These are phyloP conservation scores for Kingdonia uniflora DNA, from an alignment of 164 flowering plant species.

Conservation along the genomic window DNA sequence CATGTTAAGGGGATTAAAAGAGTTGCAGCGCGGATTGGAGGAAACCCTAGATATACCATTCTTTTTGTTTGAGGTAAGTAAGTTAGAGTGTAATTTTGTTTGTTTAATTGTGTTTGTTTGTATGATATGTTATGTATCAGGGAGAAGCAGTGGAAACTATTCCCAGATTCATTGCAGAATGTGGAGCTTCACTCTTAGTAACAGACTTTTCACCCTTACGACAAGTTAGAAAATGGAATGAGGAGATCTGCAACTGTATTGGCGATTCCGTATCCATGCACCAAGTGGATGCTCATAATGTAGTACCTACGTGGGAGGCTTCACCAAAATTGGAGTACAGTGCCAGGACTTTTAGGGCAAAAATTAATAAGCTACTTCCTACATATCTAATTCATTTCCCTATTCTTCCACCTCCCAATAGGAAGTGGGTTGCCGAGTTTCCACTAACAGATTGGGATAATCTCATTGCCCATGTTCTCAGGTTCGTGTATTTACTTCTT, in stretches of 20 bases:
- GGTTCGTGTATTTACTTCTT: constrained; percentile 32
- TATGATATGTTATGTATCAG: constrained; percentile 19
- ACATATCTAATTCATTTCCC: constrained; percentile 74
- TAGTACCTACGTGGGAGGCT: constrained; percentile 85
- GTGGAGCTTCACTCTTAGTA: constrained; percentile 76
- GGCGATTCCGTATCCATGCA: constrained; percentile 52
- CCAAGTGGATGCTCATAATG: constrained; percentile 94
- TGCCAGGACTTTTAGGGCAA: constrained; percentile 71
- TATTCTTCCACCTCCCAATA: constrained; percentile 23
- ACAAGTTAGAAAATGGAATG: constrained; percentile 58
- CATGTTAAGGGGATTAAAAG: constrained; percentile 69
- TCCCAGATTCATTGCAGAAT: constrained; percentile 54
- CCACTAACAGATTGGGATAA: constrained; percentile 55
- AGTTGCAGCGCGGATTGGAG: constrained; percentile 30
- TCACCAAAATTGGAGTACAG: constrained; percentile 85
- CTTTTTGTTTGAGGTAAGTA: constrained; percentile 31
- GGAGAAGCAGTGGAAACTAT: constrained; percentile 80
- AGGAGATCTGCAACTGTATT: constrained; percentile 50
- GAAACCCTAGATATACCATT: constrained; percentile 56
- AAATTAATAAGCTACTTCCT: constrained; percentile 74
- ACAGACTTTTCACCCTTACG: constrained; percentile 82
- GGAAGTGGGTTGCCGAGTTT: constrained; percentile 33
- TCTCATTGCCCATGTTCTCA: constrained; percentile 49
- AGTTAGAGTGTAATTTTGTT: too few relatives aligned
- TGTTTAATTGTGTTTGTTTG: too few relatives aligned